Conservation (phyloP, 75 land plant species). For the Picea sitchensis region DNA sequence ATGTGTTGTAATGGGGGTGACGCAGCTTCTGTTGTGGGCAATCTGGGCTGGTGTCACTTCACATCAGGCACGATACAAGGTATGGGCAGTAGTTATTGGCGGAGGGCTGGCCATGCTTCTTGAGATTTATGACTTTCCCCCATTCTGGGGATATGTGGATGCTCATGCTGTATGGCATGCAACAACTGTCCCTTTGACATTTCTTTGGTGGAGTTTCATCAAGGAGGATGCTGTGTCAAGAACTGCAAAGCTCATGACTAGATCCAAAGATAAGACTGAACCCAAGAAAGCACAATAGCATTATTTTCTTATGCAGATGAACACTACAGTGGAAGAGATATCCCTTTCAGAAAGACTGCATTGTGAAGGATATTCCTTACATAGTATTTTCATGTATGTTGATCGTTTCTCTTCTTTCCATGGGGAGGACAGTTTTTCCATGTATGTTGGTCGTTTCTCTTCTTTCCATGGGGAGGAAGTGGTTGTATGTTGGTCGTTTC, state of each 20-base stretch:
- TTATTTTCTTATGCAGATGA: conserved; percentile 50
- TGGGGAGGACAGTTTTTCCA: too few relatives aligned
- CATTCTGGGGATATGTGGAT: conserved; percentile 72
- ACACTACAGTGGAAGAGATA: conserved; percentile 45
- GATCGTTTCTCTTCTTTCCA: too few relatives aligned
- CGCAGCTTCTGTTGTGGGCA: conserved; percentile 75
- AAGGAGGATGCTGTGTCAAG: conserved; percentile 73
- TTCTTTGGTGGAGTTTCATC: conserved; percentile 94
- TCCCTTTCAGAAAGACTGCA: too few relatives aligned
- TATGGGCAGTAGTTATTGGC: conserved; percentile 70
- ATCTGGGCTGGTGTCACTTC: conserved; percentile 65
- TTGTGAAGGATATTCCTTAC: too few relatives aligned
- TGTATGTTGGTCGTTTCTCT: too few relatives aligned
- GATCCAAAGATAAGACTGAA: conserved; percentile 23
- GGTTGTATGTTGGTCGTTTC: too few relatives aligned
- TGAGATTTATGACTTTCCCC: conserved; percentile 91
- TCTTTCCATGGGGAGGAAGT: too few relatives aligned
- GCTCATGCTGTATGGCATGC: conserved; percentile 94
- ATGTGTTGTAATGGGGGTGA: conserved; percentile 63
- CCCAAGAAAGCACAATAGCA: conserved; percentile 32
- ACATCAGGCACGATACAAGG: conserved; percentile 80
- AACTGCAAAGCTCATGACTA: conserved; percentile 48
- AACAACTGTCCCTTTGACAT: conserved; percentile 71
- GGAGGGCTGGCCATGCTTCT: conserved; percentile 71
- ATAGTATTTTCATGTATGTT: too few relatives aligned